A percentile compares a stretch with the other conserved stretches of the same genome.
Conservation (phyloP, 495 filamentous ascomycete genomes). For the Cairneyella variabilis region DNA sequence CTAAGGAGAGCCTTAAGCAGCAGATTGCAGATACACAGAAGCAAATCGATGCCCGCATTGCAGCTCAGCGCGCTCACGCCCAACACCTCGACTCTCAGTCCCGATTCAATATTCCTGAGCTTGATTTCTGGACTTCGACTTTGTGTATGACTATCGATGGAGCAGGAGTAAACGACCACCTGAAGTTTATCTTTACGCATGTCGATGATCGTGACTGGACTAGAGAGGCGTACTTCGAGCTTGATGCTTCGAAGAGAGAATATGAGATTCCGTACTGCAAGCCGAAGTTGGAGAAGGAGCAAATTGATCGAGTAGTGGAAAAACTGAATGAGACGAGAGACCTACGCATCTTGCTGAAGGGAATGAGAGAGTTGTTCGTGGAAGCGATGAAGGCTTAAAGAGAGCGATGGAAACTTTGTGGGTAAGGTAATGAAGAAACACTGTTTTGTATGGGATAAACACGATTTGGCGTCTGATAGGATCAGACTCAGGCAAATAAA, state of each 20-base stretch:
- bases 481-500: too few relatives aligned
- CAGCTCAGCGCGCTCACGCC: slow-evolving; percentile 46
- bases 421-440: too few relatives aligned
- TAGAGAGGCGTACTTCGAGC: slow-evolving; percentile 88
- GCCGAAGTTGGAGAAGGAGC: slow-evolving; percentile 74
- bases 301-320: slow-evolving; percentile 69
- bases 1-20: slow-evolving; percentile 66
- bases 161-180: slow-evolving; percentile 72
- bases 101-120: slow-evolving; percentile 81
- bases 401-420: too few relatives aligned
- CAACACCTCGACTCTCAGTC: slow-evolving; percentile 72
- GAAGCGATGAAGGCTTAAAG: slow-evolving; percentile 47
- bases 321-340: slow-evolving; percentile 79
- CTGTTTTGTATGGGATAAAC: too few relatives aligned
- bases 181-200: slow-evolving; percentile 92
- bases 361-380: slow-evolving; percentile 85
- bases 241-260: slow-evolving; percentile 74
- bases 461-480: too few relatives aligned
- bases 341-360: slow-evolving; percentile 76
- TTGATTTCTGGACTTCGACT: slow-evolving; percentile 93
- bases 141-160: slow-evolving; percentile 88
- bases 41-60: slow-evolving; percentile 51
- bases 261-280: slow-evolving; percentile 75
- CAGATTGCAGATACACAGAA: slow-evolving; percentile 79
- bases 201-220: slow-evolving; percentile 84